Evolutionary conservation across 176 grass and related monocot species (phyloP).

Genomic region (Hordeum marinum): DNA sequence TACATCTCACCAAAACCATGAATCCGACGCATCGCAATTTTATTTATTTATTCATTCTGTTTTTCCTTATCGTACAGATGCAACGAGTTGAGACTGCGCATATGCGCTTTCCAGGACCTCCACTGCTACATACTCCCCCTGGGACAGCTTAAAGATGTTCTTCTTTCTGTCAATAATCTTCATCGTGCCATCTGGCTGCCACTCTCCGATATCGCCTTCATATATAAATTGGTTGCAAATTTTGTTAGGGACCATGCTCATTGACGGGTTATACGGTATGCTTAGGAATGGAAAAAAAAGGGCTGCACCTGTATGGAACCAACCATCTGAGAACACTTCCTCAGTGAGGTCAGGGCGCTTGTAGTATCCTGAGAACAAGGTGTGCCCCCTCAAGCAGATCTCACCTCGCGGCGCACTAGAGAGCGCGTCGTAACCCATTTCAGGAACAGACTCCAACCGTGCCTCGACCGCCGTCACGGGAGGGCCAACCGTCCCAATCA

Average conservation of each 20-base stretch:
- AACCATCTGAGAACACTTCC: slow-evolving; percentile 71
- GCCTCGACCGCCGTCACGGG: slow-evolving; percentile 77
- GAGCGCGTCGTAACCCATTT: slow-evolving; percentile 82
- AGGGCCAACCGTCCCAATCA: slow-evolving; percentile 80
- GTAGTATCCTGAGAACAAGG: slow-evolving; percentile 89
- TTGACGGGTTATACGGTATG: neutral
- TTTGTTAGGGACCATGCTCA: neutral
- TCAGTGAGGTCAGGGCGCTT: slow-evolving; percentile 64
- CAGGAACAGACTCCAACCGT: slow-evolving; percentile 65
- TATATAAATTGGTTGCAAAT: neutral
- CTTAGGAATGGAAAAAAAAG: neutral
- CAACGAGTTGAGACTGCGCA: slow-evolving; percentile 56
- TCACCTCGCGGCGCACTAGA: slow-evolving; percentile 62
- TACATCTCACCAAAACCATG: neutral
- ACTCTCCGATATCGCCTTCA: slow-evolving; percentile 88
- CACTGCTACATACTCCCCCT: slow-evolving; percentile 92
- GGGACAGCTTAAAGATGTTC: slow-evolving; percentile 96
- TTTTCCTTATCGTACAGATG: slow-evolving; percentile 14
- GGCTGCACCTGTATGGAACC: slow-evolving; percentile 86
- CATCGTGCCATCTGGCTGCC: slow-evolving; percentile 84
- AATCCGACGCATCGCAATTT: neutral
- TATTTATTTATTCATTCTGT: neutral
- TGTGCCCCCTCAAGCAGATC: slow-evolving; percentile 89
- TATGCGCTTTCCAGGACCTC: slow-evolving; percentile 79
- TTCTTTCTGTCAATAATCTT: slow-evolving; percentile 98